phyloP scores from a whole-genome alignment of 179 eudicot genomes.

The Corrigiola litoralis region DNA sequence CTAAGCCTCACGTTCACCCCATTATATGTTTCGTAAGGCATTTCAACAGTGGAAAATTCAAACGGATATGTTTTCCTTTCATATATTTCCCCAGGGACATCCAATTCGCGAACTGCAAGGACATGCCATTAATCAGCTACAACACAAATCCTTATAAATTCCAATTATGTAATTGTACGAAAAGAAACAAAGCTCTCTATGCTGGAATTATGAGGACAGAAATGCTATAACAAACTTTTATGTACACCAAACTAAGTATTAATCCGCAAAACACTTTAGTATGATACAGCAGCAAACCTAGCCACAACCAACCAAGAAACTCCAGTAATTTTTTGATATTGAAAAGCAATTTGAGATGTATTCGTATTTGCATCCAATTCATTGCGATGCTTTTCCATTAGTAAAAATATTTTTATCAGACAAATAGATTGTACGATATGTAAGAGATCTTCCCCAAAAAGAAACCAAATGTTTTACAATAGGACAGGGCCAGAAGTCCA shows the following conservation, averaged over 20 bases:
- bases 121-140: slow-evolving; percentile 14
- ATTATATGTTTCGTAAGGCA: slow-evolving; percentile 96
- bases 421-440: too few species aligned
- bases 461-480: too few species aligned
- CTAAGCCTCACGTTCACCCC: slow-evolving; percentile 97
- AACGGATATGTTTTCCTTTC: slow-evolving; percentile 84
- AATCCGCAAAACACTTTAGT: not conserved
- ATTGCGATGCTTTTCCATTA: too few species aligned
- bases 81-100: slow-evolving; percentile 93
- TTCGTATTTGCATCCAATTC: not conserved
- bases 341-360: not conserved
- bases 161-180: not conserved
- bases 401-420: too few species aligned
- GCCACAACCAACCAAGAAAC: not conserved
- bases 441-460: too few species aligned
- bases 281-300: not conserved
- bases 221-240: not conserved
- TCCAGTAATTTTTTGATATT: not conserved
- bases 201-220: not conserved
- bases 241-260: not conserved
- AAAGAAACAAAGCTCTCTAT: not conserved
- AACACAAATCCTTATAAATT: not conserved
- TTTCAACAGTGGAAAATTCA: slow-evolving; percentile 96
- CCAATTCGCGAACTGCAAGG: slow-evolving; percentile 89
- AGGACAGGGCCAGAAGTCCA: too few species aligned